These are phyloP conservation scores for Mycosphaerella arachidis DNA, from an alignment of 2,329 filamentous ascomycete species.

Conservation along the genomic window DNA sequence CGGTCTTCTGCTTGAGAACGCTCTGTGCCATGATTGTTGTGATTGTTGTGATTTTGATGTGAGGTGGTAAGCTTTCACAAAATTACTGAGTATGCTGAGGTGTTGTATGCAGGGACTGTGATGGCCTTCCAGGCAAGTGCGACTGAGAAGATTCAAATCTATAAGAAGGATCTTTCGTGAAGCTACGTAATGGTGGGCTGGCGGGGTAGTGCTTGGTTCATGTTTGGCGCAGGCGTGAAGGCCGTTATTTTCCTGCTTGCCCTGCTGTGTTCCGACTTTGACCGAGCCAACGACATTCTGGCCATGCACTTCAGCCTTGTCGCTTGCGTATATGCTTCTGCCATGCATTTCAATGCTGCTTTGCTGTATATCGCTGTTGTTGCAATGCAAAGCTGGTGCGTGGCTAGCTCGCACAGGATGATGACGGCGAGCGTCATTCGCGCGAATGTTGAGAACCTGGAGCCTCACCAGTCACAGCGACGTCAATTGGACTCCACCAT, in stretches of 20 bases:
- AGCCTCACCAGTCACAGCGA: neutral
- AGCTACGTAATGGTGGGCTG: too few relatives aligned
- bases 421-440: neutral
- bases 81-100: neutral
- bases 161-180: neutral
- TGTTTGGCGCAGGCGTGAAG: neutral
- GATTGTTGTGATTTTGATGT: neutral
- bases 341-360: neutral
- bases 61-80: neutral
- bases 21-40: conserved; percentile 24
- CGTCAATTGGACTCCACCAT: neutral
- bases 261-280: neutral
- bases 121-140: neutral
- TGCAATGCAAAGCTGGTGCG: neutral
- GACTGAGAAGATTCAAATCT: neutral
- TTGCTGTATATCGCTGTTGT: neutral
- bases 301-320: neutral
- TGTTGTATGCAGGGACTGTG: conserved; percentile 1
- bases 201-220: too few relatives aligned
- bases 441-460: neutral
- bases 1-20: conserved; percentile 33
- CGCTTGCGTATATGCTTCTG: neutral
- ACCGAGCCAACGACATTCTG: neutral
- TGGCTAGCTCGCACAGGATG: neutral
- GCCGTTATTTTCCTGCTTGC: neutral